phyloP scores from a whole-genome alignment of 1,139 yeast genomes.

The Blastobotrys elegans region DNA sequence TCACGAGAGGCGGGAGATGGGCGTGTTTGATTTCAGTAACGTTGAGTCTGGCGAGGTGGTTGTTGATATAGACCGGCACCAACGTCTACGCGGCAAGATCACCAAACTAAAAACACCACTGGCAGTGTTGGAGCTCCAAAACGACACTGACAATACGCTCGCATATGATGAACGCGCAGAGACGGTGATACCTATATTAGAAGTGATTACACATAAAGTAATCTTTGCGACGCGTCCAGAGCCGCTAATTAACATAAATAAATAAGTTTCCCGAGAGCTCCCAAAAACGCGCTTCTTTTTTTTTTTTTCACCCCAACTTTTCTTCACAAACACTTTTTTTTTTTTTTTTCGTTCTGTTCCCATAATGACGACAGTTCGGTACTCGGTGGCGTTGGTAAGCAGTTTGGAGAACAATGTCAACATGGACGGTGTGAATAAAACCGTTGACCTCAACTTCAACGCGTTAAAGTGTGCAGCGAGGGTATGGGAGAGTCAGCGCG shows the following conservation, averaged over 20 bases:
- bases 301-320: not conserved
- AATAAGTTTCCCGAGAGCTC: not conserved
- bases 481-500: slow-evolving; percentile 3
- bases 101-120: slow-evolving; percentile 33
- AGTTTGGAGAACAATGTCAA: not conserved
- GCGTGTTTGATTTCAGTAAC: slow-evolving; percentile 25
- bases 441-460: not conserved
- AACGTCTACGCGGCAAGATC: slow-evolving; percentile 34
- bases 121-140: slow-evolving; percentile 28
- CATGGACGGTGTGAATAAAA: not conserved
- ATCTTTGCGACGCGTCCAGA: slow-evolving; percentile 35
- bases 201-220: slow-evolving; percentile 31
- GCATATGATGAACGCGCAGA: slow-evolving; percentile 15
- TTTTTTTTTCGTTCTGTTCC: not conserved
- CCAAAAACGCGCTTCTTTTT: not conserved
- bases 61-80: slow-evolving; percentile 33
- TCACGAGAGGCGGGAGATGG: slow-evolving; percentile 16
- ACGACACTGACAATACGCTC: not conserved
- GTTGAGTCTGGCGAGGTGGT: slow-evolving; percentile 25
- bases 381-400: not conserved
- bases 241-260: slow-evolving; percentile 19
- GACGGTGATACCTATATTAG: slow-evolving; percentile 27
- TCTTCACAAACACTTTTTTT: not conserved
- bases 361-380: not conserved
- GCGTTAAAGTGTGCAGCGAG: slow-evolving; percentile 1